These are phyloP conservation scores for Penstemon newberryi DNA, from an alignment of 257 asterid genomes.

Conservation along the genomic window DNA sequence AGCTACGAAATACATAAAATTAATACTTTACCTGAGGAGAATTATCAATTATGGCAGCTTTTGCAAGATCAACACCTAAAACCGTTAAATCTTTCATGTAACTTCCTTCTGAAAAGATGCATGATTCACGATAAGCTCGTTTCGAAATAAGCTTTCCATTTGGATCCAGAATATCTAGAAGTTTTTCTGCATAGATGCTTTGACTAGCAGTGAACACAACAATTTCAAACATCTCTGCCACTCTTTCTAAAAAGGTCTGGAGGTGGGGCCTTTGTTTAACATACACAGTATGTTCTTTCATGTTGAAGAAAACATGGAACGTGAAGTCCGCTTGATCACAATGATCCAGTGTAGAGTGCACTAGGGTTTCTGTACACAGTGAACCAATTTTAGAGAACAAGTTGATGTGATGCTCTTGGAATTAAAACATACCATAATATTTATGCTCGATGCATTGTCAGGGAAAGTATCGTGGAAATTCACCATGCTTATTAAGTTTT, in stretches of 20 bases:
- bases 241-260: conserved; percentile 67
- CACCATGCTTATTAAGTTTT: conserved; percentile 21
- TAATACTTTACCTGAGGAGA: conserved; percentile 80
- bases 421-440: background rate
- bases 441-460: conserved; percentile 15
- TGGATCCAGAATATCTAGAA: conserved; percentile 89
- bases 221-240: conserved; percentile 81
- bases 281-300: conserved; percentile 81
- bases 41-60: conserved; percentile 84
- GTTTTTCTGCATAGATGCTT: conserved; percentile 87
- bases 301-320: conserved; percentile 78
- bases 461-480: conserved; percentile 22
- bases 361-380: conserved; percentile 81
- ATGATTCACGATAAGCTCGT: conserved; percentile 95
- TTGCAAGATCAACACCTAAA: conserved; percentile 91
- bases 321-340: conserved; percentile 87
- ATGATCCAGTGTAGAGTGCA: conserved; percentile 83
- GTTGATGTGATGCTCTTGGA: too few species aligned
- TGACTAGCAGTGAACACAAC: conserved; percentile 96
- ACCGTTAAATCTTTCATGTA: conserved; percentile 90
- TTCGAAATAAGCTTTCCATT: conserved; percentile 70
- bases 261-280: conserved; percentile 92
- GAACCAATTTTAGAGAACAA: conserved; percentile 25
- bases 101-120: conserved; percentile 71
- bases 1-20: conserved; percentile 5